Percentiles rank a stretch among this genome's conserved stretches.
These are phyloP conservation scores for Boletus rex-veris DNA, from an alignment of 768 basidiomycete species.

Conservation along the genomic window DNA sequence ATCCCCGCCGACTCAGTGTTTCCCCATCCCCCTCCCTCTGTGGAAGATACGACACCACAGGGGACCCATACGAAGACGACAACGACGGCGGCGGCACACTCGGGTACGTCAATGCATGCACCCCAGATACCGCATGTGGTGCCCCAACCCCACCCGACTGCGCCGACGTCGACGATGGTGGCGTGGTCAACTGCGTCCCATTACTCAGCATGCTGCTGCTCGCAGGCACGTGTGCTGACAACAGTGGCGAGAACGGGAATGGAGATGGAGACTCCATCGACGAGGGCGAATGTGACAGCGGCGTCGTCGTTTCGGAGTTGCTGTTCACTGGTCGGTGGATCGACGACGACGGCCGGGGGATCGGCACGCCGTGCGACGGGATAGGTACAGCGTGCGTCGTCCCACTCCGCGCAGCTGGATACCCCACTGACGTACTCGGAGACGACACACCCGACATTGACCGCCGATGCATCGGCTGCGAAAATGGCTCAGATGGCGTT, in stretches of 20 bases:
- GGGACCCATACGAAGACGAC: slow-evolving; percentile 75
- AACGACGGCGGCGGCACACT: slow-evolving; percentile 81
- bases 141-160: slow-evolving; percentile 2
- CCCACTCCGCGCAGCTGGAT: slow-evolving; percentile 22
- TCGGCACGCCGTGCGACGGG: slow-evolving; percentile 65
- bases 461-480: slow-evolving; percentile 68
- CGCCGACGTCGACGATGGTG: slow-evolving; percentile 53
- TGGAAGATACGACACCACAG: slow-evolving; percentile 46
- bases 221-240: slow-evolving; percentile 46
- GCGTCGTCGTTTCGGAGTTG: slow-evolving; percentile 54
- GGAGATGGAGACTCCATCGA: slow-evolving; percentile 66
- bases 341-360: slow-evolving; percentile 68
- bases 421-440: slow-evolving; percentile 25
- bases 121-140: slow-evolving; percentile 25
- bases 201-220: slow-evolving; percentile 19
- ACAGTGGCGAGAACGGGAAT: slow-evolving; percentile 61
- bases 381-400: slow-evolving; percentile 63
- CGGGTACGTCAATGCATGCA: slow-evolving; percentile 64
- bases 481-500: slow-evolving; percentile 59
- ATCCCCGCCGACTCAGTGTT: slow-evolving; percentile 51
- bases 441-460: slow-evolving; percentile 37
- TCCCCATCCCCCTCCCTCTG: slow-evolving; percentile 51
- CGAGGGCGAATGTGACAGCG: slow-evolving; percentile 63
- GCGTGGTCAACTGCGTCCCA: slow-evolving; percentile 68
- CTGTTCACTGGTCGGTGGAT: slow-evolving; percentile 51